Percentiles rank a stretch among this genome's conserved stretches.
phyloP scores from a whole-genome alignment of 768 basidiomycete species.

The Cystofilobasidium ferigula region DNA sequence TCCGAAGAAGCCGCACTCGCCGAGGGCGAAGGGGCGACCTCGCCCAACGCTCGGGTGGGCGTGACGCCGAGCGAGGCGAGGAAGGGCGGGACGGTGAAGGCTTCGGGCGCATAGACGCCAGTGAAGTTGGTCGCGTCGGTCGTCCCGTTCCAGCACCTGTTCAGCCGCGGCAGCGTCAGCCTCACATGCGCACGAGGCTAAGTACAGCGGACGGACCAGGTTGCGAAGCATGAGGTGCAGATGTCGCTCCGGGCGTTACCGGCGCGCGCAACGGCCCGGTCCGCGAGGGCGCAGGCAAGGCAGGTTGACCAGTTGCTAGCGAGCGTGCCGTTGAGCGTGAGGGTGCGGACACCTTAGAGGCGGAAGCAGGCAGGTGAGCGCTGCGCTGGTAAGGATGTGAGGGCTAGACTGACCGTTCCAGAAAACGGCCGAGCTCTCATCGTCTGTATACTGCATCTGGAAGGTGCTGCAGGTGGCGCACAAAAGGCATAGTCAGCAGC shows the following conservation, averaged over 20 bases:
- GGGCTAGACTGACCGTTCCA: constrained; percentile 43
- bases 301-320: constrained; percentile 49
- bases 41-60: no score
- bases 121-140: constrained; percentile 2
- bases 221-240: neutral
- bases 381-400: neutral
- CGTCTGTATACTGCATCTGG: constrained; percentile 50
- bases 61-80: constrained; percentile 3
- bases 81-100: constrained; percentile 15
- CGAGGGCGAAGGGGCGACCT: no score
- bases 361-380: neutral
- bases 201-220: neutral
- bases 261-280: constrained; percentile 37
- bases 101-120: constrained; percentile 4
- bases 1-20: no score
- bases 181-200: no score
- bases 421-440: constrained; percentile 50
- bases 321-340: constrained; percentile 44
- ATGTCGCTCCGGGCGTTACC: neutral
- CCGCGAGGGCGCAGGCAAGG: constrained; percentile 58
- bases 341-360: constrained; percentile 42
- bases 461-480: constrained; percentile 54
- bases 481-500: no score
- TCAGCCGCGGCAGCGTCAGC: neutral
- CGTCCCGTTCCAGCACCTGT: constrained; percentile 15